Percentiles rank a stretch among this genome's conserved stretches.
phyloP scores from a whole-genome alignment of 164 flowering plant genomes.

The Umbellularia californica region DNA sequence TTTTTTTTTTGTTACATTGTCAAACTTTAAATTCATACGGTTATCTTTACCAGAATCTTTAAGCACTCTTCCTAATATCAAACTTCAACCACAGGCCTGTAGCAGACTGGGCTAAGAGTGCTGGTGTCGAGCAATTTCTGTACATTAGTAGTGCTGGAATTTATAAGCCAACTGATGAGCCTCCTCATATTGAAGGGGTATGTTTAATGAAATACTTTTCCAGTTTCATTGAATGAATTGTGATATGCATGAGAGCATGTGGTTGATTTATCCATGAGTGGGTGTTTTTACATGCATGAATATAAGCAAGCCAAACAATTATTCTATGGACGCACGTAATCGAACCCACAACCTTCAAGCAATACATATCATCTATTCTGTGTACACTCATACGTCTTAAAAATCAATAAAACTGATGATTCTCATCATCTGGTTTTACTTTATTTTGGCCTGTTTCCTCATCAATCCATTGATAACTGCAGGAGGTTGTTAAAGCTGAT shows the following conservation, averaged over 20 bases:
- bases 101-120: slow-evolving; percentile 87
- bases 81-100: slow-evolving; percentile 63
- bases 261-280: no score
- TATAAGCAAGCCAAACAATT: background rate
- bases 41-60: background rate
- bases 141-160: slow-evolving; percentile 98
- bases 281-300: no score
- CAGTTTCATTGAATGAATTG: background rate
- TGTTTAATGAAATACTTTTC: background rate
- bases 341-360: background rate
- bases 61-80: slow-evolving; percentile 4
- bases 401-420: background rate
- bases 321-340: background rate
- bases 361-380: background rate
- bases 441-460: background rate
- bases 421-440: background rate
- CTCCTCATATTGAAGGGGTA: slow-evolving; percentile 99
- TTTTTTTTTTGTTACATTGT: background rate
- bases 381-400: background rate
- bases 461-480: slow-evolving; percentile 9
- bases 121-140: slow-evolving; percentile 78
- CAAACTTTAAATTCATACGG: background rate
- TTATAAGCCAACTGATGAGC: slow-evolving; percentile 86
- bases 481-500: slow-evolving; percentile 84
- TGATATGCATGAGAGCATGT: background rate